Conservation (phyloP, 768 basidiomycete species). For the Lactarius sanguifluus region DNA sequence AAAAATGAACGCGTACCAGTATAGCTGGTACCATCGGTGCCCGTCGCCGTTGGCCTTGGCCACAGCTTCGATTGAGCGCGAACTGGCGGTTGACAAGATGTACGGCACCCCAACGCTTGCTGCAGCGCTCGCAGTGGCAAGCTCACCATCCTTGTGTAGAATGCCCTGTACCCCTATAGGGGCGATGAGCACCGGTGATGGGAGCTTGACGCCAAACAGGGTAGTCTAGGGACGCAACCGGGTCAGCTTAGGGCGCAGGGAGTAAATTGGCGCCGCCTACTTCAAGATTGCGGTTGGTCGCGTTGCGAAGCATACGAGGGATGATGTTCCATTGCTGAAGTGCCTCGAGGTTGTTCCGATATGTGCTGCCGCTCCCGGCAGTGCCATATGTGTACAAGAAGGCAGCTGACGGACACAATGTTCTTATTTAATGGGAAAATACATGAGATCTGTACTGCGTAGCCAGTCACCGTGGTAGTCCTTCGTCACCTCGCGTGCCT, state of each 20-base stretch:
- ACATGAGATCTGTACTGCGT: not conserved
- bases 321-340: conserved; percentile 71
- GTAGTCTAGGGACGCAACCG: conserved; percentile 49
- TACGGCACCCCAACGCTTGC: conserved; percentile 61
- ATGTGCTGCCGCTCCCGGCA: conserved; percentile 70
- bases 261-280: conserved; percentile 39
- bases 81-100: conserved; percentile 74
- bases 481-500: conserved; percentile 62
- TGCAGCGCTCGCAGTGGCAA: conserved; percentile 59
- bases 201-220: conserved; percentile 64
- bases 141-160: conserved; percentile 67
- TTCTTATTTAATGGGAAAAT: not conserved
- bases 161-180: conserved; percentile 75
- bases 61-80: conserved; percentile 74
- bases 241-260: not conserved
- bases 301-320: conserved; percentile 72
- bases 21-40: conserved; percentile 78
- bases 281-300: conserved; percentile 56
- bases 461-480: conserved; percentile 46
- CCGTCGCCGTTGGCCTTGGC: conserved; percentile 68
- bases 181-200: conserved; percentile 62
- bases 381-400: conserved; percentile 78
- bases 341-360: conserved; percentile 61
- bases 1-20: conserved; percentile 48
- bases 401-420: conserved; percentile 44